Evolutionary conservation across 257 asterid genomes (phyloP), one percentile per base, ranked within the genome.

Genomic region (Echium plantagineum): DNA sequence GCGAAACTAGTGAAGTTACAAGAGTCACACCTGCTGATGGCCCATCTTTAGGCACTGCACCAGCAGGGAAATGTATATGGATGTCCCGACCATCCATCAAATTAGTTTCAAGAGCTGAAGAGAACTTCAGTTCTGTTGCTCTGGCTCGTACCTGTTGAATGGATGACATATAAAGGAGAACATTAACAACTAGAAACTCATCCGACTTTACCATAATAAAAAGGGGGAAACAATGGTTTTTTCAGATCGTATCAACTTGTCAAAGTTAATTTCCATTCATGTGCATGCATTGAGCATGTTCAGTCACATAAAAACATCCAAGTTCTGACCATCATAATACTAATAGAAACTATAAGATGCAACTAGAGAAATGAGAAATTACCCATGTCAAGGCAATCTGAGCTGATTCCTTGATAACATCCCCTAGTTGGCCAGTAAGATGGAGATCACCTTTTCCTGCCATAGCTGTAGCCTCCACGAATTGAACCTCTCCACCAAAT

Each of bases 1-100:
- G 94, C 63, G 99, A 93, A 79, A 93, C 99, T 69, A 93, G 80
- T 16, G 97, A 78, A 59, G 99, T 93, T 60, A 93, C 99, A 71
- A 93, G 97, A 67, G 97, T 86, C 72, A 93, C 89, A 68, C 99
- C 99, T 70, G 99, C 99, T 66, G 97, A 93, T 8, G 99, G 99
- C 51, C 97, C 99, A 70, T 93, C 97, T 71, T 93, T 93, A 5
- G 99, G 99, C 60, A 93, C 94, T 49, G 97, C 99, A 48, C 99
- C 97, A 51, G 97, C 99, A 32, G 99, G 99, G 70, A 89, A 89
- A 80, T 93, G 99, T 68, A 93, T 86, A 71, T 93, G 99, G 64
- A 93, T 68, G 79, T 89, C 99, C 58, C 87, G 85, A 60, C 95
- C 95, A 62, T 89, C 90, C 54, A 93, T 77, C 65, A 93, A 78